Evolutionary conservation across 768 basidiomycete species (phyloP).

Genomic region (Kwoniella dendrophila): DNA sequence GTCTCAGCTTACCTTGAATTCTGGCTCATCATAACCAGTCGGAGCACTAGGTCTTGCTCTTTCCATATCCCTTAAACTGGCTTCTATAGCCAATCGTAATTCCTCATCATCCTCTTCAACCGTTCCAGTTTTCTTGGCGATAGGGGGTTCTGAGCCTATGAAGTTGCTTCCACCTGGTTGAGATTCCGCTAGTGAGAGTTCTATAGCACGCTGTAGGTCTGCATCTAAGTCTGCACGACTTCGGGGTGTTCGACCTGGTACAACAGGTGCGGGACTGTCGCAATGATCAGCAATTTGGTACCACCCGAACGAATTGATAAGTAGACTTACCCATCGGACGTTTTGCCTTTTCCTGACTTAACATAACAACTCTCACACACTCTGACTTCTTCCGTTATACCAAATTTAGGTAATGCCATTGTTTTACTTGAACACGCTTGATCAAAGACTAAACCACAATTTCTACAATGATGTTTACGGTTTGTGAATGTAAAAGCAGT

Average conservation of each 20-base stretch:
- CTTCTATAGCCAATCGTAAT: conserved; percentile 89
- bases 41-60: conserved; percentile 74
- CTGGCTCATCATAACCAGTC: conserved; percentile 61
- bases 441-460: conserved; percentile 96
- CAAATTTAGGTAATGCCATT: conserved; percentile 85
- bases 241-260: conserved; percentile 60
- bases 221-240: conserved; percentile 69
- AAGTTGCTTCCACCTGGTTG: conserved; percentile 60
- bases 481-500: conserved; percentile 91
- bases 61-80: conserved; percentile 75
- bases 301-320: not conserved
- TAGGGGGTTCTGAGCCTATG: conserved; percentile 65
- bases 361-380: conserved; percentile 87
- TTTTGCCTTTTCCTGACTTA: conserved; percentile 61
- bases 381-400: conserved; percentile 86
- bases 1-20: conserved; percentile 45
- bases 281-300: conserved; percentile 9
- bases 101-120: conserved; percentile 90
- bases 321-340: conserved; percentile 30
- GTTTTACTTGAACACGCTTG: conserved; percentile 85
- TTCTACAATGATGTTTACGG: conserved; percentile 96
- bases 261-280: conserved; percentile 41
- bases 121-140: conserved; percentile 56
- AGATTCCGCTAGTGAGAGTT: conserved; percentile 81
- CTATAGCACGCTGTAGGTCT: conserved; percentile 90